Conservation (phyloP, 2,329 filamentous ascomycete species). For the Elsinoe ampelina region DNA sequence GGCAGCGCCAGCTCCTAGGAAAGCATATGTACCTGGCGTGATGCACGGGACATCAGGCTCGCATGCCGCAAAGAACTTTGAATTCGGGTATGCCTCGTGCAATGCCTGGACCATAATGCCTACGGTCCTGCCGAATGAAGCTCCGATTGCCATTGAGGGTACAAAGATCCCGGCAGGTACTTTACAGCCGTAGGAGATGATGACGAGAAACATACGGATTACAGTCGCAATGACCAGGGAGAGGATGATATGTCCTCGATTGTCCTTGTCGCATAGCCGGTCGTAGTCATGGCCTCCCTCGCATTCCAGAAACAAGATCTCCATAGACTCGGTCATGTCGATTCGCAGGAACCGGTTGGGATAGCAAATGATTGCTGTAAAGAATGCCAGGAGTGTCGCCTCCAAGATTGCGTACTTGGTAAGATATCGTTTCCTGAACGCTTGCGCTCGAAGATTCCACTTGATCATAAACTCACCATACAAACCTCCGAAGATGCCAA, state of each 20-base stretch:
- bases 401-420: constrained; percentile 76
- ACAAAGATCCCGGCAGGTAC: constrained; percentile 97
- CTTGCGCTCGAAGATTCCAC: constrained; percentile 85
- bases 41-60: constrained; percentile 90
- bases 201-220: constrained; percentile 73
- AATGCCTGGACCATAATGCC: constrained; percentile 88
- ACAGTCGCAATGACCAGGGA: constrained; percentile 72
- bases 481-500: constrained; percentile 86
- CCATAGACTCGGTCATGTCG: constrained; percentile 99
- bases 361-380: constrained; percentile 88
- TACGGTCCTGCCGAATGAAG: constrained; percentile 86
- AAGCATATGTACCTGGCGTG: constrained; percentile 93
- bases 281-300: constrained; percentile 82
- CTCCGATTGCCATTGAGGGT: constrained; percentile 93
- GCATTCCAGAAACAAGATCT: constrained; percentile 90
- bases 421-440: constrained; percentile 90
- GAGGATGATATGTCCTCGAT: constrained; percentile 67
- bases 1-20: constrained; percentile 83
- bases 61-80: constrained; percentile 79
- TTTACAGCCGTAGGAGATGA: constrained; percentile 95
- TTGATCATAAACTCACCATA: constrained; percentile 97
- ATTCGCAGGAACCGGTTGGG: constrained; percentile 92
- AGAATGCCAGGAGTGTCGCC: constrained; percentile 69
- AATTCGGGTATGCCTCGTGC: constrained; percentile 72
- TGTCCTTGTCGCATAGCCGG: constrained; percentile 72